Evolutionary conservation across 495 filamentous ascomycete genomes (phyloP).

Genomic region (Talaromyces proteolyticus): DNA sequence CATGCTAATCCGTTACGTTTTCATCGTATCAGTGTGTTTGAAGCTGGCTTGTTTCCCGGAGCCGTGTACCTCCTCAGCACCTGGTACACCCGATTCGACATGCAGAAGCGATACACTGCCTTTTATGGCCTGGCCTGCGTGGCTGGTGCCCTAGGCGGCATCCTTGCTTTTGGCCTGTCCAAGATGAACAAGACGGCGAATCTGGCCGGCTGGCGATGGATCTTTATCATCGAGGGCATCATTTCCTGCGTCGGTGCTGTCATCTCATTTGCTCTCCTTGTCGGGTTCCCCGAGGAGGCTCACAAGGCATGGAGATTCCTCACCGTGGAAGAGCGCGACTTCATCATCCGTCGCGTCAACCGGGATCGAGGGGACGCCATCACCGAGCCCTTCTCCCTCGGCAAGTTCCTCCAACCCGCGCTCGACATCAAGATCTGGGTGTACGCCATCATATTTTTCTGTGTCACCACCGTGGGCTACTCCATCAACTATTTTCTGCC

Average conservation of each 20-base stretch:
- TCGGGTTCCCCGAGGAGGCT: conserved; percentile 53
- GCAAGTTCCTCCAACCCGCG: conserved; percentile 41
- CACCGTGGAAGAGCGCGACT: conserved; percentile 40
- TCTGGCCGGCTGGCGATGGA: conserved; percentile 57
- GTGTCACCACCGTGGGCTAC: conserved; percentile 53
- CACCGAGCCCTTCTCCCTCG: conserved; percentile 41
- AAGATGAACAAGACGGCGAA: conserved; percentile 44
- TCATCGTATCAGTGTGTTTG: not conserved
- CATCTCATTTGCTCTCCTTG: conserved; percentile 44
- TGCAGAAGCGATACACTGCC: conserved; percentile 56
- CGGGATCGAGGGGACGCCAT: conserved; percentile 52
- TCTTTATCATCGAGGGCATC: conserved; percentile 57
- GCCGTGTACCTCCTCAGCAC: conserved; percentile 57
- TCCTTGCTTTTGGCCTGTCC: conserved; percentile 61
- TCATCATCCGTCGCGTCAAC: conserved; percentile 52
- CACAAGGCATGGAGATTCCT: conserved; percentile 50
- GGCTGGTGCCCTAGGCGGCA: conserved; percentile 55
- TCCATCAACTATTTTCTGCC: conserved; percentile 65
- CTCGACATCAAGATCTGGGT: conserved; percentile 57
- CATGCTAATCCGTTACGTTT: not conserved
- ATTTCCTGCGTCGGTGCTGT: conserved; percentile 37
- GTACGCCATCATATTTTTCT: conserved; percentile 55
- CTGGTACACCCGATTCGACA: conserved; percentile 60
- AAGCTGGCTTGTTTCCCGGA: conserved; percentile 48
- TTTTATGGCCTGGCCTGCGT: conserved; percentile 62